A percentile compares a stretch with the other conserved stretches of the same genome.
Evolutionary conservation across 345 rosid genomes (phyloP).

Genomic region (Populus tremula): DNA sequence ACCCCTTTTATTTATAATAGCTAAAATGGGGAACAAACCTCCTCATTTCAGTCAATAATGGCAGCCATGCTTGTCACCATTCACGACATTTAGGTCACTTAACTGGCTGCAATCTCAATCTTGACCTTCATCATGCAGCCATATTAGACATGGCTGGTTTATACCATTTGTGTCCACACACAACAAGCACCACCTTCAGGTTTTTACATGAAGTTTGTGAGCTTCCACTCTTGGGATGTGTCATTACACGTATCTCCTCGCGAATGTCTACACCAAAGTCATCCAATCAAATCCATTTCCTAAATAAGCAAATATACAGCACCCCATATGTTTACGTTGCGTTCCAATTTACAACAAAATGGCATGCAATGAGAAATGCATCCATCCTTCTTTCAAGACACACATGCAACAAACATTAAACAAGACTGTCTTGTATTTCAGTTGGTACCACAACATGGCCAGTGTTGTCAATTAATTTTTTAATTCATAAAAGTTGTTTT

Average conservation of each 20-base stretch:
- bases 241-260: not conserved
- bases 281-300: slow-evolving; percentile 5
- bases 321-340: not conserved
- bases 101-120: no score
- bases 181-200: not conserved
- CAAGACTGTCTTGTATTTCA: not conserved
- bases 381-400: slow-evolving; percentile 4
- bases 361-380: slow-evolving; percentile 7
- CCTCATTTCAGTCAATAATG: no score
- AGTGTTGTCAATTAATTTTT: not conserved
- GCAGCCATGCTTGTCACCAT: no score
- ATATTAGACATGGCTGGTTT: no score
- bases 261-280: not conserved
- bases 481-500: not conserved
- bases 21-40: no score
- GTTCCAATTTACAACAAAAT: slow-evolving; percentile 19
- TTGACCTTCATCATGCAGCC: no score
- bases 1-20: no score
- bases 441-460: slow-evolving; percentile 7
- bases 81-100: no score
- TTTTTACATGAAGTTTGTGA: not conserved
- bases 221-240: not conserved
- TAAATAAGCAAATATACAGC: not conserved
- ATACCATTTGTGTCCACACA: no score
- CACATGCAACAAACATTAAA: not conserved